Evolutionary conservation across 2,329 filamentous ascomycete species (phyloP).

Genomic region (Cryphonectria parasitica): DNA sequence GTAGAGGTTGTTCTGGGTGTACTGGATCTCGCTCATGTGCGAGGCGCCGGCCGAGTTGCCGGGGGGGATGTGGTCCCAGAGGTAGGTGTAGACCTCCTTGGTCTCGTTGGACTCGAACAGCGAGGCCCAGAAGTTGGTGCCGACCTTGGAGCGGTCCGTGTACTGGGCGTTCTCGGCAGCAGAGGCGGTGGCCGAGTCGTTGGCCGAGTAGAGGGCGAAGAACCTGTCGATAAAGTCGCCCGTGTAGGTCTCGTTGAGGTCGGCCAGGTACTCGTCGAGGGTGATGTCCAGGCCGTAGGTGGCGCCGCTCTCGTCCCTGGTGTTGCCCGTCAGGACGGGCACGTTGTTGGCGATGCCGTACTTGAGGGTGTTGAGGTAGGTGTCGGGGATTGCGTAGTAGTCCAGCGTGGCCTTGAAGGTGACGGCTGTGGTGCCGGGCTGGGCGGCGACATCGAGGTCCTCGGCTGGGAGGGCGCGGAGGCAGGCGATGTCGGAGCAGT

Average conservation of each 20-base stretch:
- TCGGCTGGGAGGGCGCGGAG: slow-evolving; percentile 28
- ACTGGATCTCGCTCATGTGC: slow-evolving; percentile 44
- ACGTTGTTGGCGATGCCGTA: slow-evolving; percentile 36
- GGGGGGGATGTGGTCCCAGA: slow-evolving; percentile 38
- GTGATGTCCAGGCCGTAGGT: slow-evolving; percentile 33
- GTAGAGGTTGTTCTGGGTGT: slow-evolving; percentile 43
- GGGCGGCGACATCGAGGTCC: slow-evolving; percentile 26
- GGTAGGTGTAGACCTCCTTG: slow-evolving; percentile 4
- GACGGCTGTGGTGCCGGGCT: slow-evolving; percentile 17
- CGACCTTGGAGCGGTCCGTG: slow-evolving; percentile 35
- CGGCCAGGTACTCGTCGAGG: slow-evolving; percentile 32
- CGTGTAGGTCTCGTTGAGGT: slow-evolving; percentile 32
- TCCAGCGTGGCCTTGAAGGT: slow-evolving; percentile 27
- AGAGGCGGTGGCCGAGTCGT: slow-evolving; percentile 31
- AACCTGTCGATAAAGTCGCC: slow-evolving; percentile 27
- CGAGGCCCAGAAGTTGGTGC: slow-evolving; percentile 34
- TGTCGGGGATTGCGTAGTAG: slow-evolving; percentile 34
- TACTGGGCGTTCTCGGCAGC: slow-evolving; percentile 33
- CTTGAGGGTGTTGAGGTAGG: slow-evolving; percentile 34
- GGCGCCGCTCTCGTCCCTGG: slow-evolving; percentile 36
- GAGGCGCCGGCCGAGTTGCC: slow-evolving; percentile 41
- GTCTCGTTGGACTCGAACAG: slow-evolving; percentile 11
- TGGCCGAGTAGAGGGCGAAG: slow-evolving; percentile 32
- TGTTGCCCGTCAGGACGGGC: slow-evolving; percentile 39
- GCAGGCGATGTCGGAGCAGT: slow-evolving; percentile 31